Evolutionary conservation across 2,329 filamentous ascomycete species (phyloP).

Genomic region (Pyricularia sp.): DNA sequence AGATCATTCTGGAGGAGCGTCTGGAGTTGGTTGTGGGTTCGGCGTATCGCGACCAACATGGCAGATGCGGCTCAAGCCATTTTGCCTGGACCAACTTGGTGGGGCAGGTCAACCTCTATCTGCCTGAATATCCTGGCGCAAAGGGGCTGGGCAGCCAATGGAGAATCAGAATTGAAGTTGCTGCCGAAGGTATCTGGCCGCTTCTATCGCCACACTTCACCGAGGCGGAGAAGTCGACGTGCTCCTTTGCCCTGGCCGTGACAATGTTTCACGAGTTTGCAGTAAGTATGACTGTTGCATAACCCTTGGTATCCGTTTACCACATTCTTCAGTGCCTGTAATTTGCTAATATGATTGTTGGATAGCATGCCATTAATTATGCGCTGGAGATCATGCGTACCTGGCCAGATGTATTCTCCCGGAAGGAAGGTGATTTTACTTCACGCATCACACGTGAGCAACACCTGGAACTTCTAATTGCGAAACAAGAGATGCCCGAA

Average conservation of each 20-base stretch:
- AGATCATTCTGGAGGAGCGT: background rate
- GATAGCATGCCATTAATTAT: background rate
- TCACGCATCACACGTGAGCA: background rate
- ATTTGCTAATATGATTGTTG: background rate
- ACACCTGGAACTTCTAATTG: background rate
- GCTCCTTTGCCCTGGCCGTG: conserved; percentile 5
- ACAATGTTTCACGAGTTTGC: conserved; percentile 10
- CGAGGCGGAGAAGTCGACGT: conserved; percentile 7
- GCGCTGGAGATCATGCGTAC: background rate
- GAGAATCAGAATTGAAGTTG: background rate
- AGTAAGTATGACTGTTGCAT: conserved; percentile 2
- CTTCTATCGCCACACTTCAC: background rate
- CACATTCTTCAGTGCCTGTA: background rate
- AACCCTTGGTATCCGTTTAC: background rate
- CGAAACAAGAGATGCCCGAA: background rate
- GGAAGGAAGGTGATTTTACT: background rate
- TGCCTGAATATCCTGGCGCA: background rate
- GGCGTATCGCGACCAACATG: background rate
- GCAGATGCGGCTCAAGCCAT: background rate
- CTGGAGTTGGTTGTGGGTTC: background rate
- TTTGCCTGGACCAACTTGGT: background rate
- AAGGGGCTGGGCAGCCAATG: background rate
- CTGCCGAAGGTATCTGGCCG: background rate
- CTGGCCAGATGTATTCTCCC: background rate
- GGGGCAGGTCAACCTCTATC: too few relatives aligned